Base-by-base conservation (phyloP, 1,139 yeast genomes). In the Pichia terricola region DNA sequence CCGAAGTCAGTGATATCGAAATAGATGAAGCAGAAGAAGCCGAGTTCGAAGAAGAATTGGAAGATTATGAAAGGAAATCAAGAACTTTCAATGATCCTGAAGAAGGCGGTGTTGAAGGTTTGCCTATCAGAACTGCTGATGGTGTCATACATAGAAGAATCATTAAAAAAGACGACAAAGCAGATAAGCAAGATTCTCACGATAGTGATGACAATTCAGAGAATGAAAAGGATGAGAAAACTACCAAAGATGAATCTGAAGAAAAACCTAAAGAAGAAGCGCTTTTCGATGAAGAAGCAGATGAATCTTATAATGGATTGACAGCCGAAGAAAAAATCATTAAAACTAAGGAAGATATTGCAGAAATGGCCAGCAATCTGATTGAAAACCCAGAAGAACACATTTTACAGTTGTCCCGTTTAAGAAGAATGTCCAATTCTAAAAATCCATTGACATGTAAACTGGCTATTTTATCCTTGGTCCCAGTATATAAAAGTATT, bases 371-470 rank as follows among this genome's bases (percentile, higher is more conserved):
- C 1, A 85, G 85, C 33, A 74, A 73, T 43, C 65, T 91, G 37
- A 79, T 80, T 57, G 95, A 89, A 61, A 88, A 87, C 49, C 96
- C 98, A 1, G 97, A 91, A 60, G 95, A 86, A 56, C 77, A 89
- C 58, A 70, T 82, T 11, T 62, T 74, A 5, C 72, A 80, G 41
- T 67, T 91, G 28, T 73, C 84, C 3, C 76, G 89, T 56, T 68
- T 91, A 43, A 69, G 89, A 39, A 81, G 77, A 51, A 79, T 86
- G 81, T 71, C 86, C 1, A 73, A 70, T 48, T 79, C 91, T 1
- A 75, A 72, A 53, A 79, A 82, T 54, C 70, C 80, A 38, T 79
- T 77, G 45, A 79, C 87, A 5, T 72, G 84, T 45, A 88, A 84
- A 62, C 70, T 87, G 47, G 76, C 95, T 0, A 67, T 86, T 46